Evolutionary conservation across 108 stramenopile genomes (phyloP).

Genomic region (Skeletonema potamos): DNA sequence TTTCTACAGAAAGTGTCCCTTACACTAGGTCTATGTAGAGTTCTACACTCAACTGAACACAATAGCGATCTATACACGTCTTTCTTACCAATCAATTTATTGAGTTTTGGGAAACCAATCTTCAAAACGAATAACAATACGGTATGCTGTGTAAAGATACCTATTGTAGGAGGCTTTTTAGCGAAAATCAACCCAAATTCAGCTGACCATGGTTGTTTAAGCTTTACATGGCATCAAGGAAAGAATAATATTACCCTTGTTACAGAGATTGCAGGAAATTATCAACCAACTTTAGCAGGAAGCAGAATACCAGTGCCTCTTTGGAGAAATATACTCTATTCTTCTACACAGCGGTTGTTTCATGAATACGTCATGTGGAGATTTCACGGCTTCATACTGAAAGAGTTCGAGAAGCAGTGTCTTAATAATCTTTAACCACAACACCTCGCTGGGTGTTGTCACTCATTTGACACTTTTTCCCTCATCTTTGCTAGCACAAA

Average conservation of each 20-base stretch:
- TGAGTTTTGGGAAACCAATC: constrained; percentile 1
- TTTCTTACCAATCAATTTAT: constrained; percentile 2
- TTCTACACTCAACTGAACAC: not conserved
- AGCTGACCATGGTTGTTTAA: constrained; percentile 2
- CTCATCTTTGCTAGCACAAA: constrained; percentile 47
- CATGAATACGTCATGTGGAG: constrained; percentile 22
- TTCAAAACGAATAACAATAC: not conserved
- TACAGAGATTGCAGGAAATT: constrained; percentile 13
- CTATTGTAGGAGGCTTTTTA: constrained; percentile 12
- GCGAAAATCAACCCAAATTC: not conserved
- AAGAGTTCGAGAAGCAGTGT: constrained; percentile 1
- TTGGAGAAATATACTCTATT: constrained; percentile 16
- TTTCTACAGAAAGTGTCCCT: constrained; percentile 8
- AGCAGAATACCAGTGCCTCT: not conserved
- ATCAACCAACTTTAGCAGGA: constrained; percentile 17
- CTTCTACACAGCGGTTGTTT: constrained; percentile 8
- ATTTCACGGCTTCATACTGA: constrained; percentile 11
- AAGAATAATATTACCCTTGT: not conserved
- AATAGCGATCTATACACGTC: constrained; percentile 1
- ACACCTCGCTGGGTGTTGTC: not conserved
- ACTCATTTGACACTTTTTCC: not conserved
- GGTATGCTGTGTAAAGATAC: constrained; percentile 5
- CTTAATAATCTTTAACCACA: not conserved
- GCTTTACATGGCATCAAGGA: constrained; percentile 14
- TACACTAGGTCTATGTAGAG: constrained; percentile 9